Evolutionary conservation across 441 rosid genomes (phyloP).

Genomic region (Mallotus japonicus): DNA sequence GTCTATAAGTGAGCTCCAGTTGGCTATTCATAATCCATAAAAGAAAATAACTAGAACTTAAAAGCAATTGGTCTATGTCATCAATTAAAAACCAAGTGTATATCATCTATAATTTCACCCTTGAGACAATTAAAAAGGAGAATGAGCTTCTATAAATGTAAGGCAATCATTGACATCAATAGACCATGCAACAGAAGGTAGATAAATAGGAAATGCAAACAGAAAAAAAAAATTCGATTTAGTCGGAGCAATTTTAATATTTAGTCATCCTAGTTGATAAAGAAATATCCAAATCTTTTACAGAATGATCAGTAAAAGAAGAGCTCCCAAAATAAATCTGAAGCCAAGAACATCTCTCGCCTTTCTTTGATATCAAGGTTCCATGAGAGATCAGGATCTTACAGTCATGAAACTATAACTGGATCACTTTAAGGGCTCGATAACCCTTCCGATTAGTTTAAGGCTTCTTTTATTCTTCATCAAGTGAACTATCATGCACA

Average conservation of each 20-base stretch:
- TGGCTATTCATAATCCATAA: neutral
- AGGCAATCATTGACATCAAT: neutral
- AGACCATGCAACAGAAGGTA: neutral
- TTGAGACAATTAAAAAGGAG: neutral
- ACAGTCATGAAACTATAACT: neutral
- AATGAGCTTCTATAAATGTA: neutral
- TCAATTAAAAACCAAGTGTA: neutral
- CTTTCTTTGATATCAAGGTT: conserved; percentile 5
- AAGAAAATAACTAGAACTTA: neutral
- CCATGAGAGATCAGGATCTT: conserved; percentile 1
- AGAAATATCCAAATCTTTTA: neutral
- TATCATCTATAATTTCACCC: no score
- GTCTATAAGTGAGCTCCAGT: neutral
- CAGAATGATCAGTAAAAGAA: neutral
- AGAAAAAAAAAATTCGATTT: neutral
- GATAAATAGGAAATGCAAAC: neutral
- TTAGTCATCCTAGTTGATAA: neutral
- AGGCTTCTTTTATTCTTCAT: neutral
- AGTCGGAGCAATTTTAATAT: neutral
- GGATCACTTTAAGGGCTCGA: neutral
- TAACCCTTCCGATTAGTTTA: neutral
- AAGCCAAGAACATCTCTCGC: neutral
- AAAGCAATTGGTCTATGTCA: neutral
- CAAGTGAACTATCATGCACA: neutral
- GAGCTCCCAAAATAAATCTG: neutral